phyloP scores from a whole-genome alignment of 176 grass and related monocot species.

The Miscanthus lutarioriparius region DNA sequence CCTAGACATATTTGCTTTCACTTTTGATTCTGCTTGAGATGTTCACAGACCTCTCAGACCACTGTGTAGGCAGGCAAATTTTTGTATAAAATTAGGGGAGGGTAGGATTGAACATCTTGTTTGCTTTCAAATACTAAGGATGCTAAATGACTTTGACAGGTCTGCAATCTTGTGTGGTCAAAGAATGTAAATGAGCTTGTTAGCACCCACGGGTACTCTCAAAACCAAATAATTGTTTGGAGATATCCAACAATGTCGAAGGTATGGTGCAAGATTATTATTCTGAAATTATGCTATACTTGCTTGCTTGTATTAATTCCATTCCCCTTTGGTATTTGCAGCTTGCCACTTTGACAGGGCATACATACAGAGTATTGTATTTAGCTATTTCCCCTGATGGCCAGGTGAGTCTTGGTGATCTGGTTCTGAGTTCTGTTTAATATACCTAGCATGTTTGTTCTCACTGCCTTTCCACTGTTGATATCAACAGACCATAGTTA shows the following conservation, averaged over 20 bases:
- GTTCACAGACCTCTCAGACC: not conserved
- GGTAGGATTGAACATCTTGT: not conserved
- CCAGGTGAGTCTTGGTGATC: slow-evolving; percentile 57
- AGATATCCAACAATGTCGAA: slow-evolving; percentile 98
- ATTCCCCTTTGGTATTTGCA: slow-evolving; percentile 38
- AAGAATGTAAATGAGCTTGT: slow-evolving; percentile 99
- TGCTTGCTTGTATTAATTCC: not conserved
- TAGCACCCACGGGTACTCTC: slow-evolving; percentile 95
- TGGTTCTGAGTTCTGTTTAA: slow-evolving; percentile 12
- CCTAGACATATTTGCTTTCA: not conserved
- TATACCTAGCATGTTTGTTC: not conserved
- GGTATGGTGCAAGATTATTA: slow-evolving; percentile 37
- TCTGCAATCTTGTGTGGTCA: slow-evolving; percentile 98
- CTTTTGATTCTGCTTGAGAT: not conserved
- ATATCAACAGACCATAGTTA: slow-evolving; percentile 87
- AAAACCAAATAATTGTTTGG: slow-evolving; percentile 99
- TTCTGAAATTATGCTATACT: not conserved
- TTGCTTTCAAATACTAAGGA: slow-evolving; percentile 5
- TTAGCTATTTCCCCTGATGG: slow-evolving; percentile 96
- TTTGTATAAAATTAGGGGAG: not conserved
- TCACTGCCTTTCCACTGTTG: not conserved
- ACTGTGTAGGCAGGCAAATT: not conserved
- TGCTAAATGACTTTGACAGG: slow-evolving; percentile 47
- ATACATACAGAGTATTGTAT: slow-evolving; percentile 89
- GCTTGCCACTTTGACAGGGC: slow-evolving; percentile 89